Conservation (phyloP, 768 basidiomycete genomes). For the Boletellus ananas region DNA sequence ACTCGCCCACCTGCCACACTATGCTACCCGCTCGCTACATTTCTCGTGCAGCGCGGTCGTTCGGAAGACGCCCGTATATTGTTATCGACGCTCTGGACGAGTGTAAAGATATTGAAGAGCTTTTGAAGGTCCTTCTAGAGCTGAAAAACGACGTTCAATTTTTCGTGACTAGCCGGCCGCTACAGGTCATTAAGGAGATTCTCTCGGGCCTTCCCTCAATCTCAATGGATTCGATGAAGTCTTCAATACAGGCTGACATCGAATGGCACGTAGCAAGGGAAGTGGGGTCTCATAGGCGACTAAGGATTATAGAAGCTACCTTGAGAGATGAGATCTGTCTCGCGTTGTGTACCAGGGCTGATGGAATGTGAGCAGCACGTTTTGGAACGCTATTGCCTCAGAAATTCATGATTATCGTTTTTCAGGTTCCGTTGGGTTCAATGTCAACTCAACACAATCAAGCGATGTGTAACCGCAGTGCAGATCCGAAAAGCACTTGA, state of each 20-base stretch:
- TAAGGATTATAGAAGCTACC: not conserved
- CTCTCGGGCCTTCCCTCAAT: not conserved
- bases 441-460: slow-evolving; percentile 11
- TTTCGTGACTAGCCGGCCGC: slow-evolving; percentile 9
- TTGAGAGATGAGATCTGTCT: slow-evolving; percentile 6
- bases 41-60: not conserved
- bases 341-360: slow-evolving; percentile 1
- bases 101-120: slow-evolving; percentile 6
- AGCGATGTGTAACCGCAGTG: slow-evolving; percentile 2
- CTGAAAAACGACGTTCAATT: slow-evolving; percentile 3
- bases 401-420: no score
- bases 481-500: slow-evolving; percentile 1
- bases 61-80: not conserved
- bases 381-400: no score
- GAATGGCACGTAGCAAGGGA: slow-evolving; percentile 1
- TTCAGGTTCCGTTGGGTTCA: slow-evolving; percentile 16
- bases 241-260: slow-evolving; percentile 5
- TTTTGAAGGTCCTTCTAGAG: not conserved
- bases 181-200: slow-evolving; percentile 5
- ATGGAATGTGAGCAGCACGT: slow-evolving; percentile 11
- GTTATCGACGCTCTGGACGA: slow-evolving; percentile 18
- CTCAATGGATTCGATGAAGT: slow-evolving; percentile 3
- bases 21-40: slow-evolving; percentile 2
- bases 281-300: slow-evolving; percentile 8
- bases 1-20: not conserved